Percentiles rank a stretch among this genome's conserved stretches.
Conservation (phyloP, 1,284 basidiomycete genomes). For the Puccinia sorghi region DNA sequence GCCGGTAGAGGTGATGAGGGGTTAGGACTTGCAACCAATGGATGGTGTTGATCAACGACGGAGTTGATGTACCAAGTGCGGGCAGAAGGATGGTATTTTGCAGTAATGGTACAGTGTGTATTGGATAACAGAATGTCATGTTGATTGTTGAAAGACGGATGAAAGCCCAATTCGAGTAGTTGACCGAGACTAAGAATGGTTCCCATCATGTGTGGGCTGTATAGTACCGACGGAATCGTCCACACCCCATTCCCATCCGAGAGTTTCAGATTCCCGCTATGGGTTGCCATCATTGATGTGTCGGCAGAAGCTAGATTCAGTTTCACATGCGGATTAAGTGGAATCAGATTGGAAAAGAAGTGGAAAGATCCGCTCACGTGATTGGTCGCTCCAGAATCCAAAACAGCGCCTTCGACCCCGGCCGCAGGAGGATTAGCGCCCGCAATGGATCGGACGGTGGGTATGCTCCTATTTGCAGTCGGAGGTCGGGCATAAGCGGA, state of each 20-base stretch:
- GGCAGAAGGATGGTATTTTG: not conserved
- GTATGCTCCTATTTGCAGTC: not conserved
- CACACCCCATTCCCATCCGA: not conserved
- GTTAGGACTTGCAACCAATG: too few species aligned
- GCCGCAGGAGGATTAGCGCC: not conserved
- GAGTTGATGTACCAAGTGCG: not conserved
- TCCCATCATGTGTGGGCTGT: conserved; percentile 11
- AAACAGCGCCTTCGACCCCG: not conserved
- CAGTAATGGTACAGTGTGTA: too few species aligned
- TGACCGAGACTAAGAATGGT: conserved; percentile 22
- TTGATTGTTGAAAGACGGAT: not conserved
- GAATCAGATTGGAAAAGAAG: not conserved
- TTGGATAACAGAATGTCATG: not conserved
- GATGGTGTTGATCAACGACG: not conserved
- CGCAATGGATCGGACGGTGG: not conserved
- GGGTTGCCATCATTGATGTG: not conserved
- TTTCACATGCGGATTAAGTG: not conserved
- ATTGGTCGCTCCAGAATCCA: conserved; percentile 28
- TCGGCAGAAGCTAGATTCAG: conserved; percentile 8
- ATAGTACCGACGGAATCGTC: not conserved
- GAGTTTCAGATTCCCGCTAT: conserved; percentile 13
- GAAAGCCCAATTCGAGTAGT: conserved; percentile 1
- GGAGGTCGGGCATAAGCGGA: conserved; percentile 9
- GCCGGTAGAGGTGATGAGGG: too few species aligned
- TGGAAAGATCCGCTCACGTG: too few species aligned